Evolutionary conservation across 257 asterid species (phyloP).

Genomic region (Penstemon newberryi): DNA sequence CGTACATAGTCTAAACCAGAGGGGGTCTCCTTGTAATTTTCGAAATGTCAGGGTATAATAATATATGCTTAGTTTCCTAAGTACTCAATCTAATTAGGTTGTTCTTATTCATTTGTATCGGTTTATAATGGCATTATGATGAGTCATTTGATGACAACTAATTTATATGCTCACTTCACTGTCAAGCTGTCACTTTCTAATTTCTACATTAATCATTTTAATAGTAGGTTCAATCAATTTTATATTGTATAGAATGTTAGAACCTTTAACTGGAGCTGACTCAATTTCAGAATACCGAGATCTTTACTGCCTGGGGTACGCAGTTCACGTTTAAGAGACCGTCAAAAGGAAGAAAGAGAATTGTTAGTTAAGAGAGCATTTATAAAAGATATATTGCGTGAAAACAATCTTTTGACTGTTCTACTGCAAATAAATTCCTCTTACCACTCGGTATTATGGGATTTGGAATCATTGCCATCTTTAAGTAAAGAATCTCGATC

Average conservation of each 20-base stretch:
- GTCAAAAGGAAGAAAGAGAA: slow-evolving; percentile 92
- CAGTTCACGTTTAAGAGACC: slow-evolving; percentile 85
- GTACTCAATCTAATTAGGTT: neutral
- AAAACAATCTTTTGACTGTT: slow-evolving; percentile 55
- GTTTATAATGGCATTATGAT: neutral
- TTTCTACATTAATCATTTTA: slow-evolving; percentile 26
- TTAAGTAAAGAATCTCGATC: slow-evolving; percentile 57
- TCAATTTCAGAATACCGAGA: slow-evolving; percentile 85
- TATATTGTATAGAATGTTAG: slow-evolving; percentile 10
- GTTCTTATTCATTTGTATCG: neutral
- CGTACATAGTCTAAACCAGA: too few species aligned
- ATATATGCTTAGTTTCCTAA: slow-evolving; percentile 7
- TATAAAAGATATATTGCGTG: slow-evolving; percentile 74
- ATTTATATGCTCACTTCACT: slow-evolving; percentile 13
- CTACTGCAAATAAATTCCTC: slow-evolving; percentile 62
- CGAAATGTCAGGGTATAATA: too few species aligned
- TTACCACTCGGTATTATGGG: slow-evolving; percentile 71
- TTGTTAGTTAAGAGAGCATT: slow-evolving; percentile 81
- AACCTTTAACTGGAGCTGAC: slow-evolving; percentile 31
- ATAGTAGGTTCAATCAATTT: slow-evolving; percentile 17
- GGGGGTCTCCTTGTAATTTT: too few species aligned
- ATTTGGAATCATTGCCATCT: slow-evolving; percentile 67
- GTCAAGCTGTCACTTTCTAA: slow-evolving; percentile 21
- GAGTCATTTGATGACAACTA: slow-evolving; percentile 21
- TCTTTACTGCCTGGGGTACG: slow-evolving; percentile 87